Evolutionary conservation across 2,329 filamentous ascomycete species (phyloP).

Genomic region (Emergomyces africanus): DNA sequence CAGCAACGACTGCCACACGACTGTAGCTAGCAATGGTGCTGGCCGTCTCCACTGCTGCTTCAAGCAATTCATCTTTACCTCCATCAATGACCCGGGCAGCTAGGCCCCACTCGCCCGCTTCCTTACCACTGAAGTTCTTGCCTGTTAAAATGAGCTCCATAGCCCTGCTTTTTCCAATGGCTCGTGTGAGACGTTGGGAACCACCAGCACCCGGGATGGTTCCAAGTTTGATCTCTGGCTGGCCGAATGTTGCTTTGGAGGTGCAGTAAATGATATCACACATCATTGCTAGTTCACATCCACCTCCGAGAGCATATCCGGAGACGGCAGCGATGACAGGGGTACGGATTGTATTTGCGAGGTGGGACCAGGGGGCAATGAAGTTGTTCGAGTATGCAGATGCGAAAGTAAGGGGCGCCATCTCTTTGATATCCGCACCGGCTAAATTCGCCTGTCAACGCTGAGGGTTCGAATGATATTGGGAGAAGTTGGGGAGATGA

Average conservation of each 20-base stretch:
- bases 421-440: conserved; percentile 98
- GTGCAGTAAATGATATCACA: conserved; percentile 91
- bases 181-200: conserved; percentile 73
- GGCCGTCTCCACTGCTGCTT: conserved; percentile 68
- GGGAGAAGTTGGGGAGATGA: neutral
- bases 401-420: conserved; percentile 83
- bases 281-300: conserved; percentile 97
- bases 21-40: conserved; percentile 82
- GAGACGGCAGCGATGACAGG: conserved; percentile 90
- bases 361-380: conserved; percentile 85
- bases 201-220: conserved; percentile 87
- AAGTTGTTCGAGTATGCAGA: conserved; percentile 81
- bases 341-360: conserved; percentile 77
- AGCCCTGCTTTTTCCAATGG: conserved; percentile 69
- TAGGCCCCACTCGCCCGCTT: conserved; percentile 83
- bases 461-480: neutral
- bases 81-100: conserved; percentile 66
- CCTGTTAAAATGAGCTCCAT: conserved; percentile 90
- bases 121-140: conserved; percentile 65
- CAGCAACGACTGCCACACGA: conserved; percentile 72
- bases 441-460: conserved; percentile 34
- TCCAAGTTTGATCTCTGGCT: conserved; percentile 93
- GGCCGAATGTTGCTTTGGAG: conserved; percentile 75
- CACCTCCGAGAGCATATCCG: conserved; percentile 85
- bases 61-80: conserved; percentile 67